Conservation (phyloP, 2,329 filamentous ascomycete genomes). For the Phaeomoniella chlamydospora region DNA sequence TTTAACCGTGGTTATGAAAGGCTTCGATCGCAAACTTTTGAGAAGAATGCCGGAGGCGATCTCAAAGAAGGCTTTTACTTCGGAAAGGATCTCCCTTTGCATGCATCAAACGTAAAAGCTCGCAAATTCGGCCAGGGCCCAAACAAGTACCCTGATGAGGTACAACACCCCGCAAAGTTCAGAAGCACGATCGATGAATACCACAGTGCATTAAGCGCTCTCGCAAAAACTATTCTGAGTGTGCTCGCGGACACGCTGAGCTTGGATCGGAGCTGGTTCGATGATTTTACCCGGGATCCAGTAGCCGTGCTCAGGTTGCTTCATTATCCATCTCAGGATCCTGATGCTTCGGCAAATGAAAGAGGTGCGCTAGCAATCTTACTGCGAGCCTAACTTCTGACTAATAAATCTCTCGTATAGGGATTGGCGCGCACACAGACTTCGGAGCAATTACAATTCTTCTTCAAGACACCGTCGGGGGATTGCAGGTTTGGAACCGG, state of each 20-base stretch:
- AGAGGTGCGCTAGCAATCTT: too few species aligned
- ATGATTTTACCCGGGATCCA: constrained; percentile 18
- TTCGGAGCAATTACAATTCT: constrained; percentile 27
- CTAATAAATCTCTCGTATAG: constrained; percentile 16
- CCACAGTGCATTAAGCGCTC: constrained; percentile 21
- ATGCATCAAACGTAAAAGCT: constrained; percentile 22
- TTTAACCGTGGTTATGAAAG: constrained; percentile 30
- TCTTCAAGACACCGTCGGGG: constrained; percentile 25
- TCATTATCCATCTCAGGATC: constrained; percentile 26
- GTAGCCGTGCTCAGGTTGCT: constrained; percentile 27
- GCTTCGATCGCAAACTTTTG: constrained; percentile 26
- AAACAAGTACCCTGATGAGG: constrained; percentile 22
- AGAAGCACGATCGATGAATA: constrained; percentile 23
- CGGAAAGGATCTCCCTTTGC: constrained; percentile 23
- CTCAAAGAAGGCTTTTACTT: constrained; percentile 29
- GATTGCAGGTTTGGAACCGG: constrained; percentile 19
- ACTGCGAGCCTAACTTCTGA: too few species aligned
- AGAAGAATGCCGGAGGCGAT: constrained; percentile 24
- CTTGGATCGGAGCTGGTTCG: constrained; percentile 21
- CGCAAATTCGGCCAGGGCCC: constrained; percentile 24
- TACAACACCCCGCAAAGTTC: constrained; percentile 17
- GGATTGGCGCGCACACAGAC: constrained; percentile 29
- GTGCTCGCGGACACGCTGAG: constrained; percentile 25
- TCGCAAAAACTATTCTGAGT: constrained; percentile 26
- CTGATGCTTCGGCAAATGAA: constrained; percentile 26